Base-by-base conservation (phyloP, 139 green algal genomes). In the Coelastrella sp. region DNA sequence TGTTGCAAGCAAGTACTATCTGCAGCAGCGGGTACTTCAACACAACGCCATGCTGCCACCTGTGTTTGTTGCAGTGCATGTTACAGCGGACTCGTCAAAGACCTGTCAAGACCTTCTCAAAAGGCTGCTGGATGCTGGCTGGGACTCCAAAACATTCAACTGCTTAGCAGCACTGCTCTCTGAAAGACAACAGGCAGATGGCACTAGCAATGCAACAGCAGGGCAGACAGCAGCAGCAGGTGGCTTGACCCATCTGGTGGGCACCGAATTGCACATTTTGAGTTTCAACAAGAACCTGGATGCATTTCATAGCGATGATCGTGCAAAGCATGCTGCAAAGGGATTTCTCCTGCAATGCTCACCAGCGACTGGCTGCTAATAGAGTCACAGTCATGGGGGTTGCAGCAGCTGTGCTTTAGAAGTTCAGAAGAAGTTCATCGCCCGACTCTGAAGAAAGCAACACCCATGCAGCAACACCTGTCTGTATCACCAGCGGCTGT, bases 41-140 rank as follows among this genome's bases (percentile, higher is more conserved):
- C 35, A 49, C 75, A 58, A 20, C 20, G 17, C 25, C 3, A 49
- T 74, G 58, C 80, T 73, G 58, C 58, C 24, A 4, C 78, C 10
- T 68, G 66, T 14, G 57, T 20, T 73, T 15, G 17, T 24, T 78
- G 63, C 84, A 88, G 84, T 81, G 66, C 25, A 88, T 70, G 84
- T 88, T 9, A 14, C 68, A 14, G 66, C 84, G 56, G 68, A 80
- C 24, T 66, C 84, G 5, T 88, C 84, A 1, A 22, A 57, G 61
- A 57, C 49, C 7, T 88, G 68, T 49, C 78, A 66, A n/a, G 68
- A 81, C 17, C 1, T 81, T 7, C 25, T 88, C 12, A 66, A 66
- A 15, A 15, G 27, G 20, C 68, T 88, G 68, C 84, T 88, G 49
- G 84, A 80, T 8, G 19, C 66, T 19, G 68, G 56, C 49, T 88